Conservation (phyloP, 768 basidiomycete genomes). For the Tulasnella calospora region DNA sequence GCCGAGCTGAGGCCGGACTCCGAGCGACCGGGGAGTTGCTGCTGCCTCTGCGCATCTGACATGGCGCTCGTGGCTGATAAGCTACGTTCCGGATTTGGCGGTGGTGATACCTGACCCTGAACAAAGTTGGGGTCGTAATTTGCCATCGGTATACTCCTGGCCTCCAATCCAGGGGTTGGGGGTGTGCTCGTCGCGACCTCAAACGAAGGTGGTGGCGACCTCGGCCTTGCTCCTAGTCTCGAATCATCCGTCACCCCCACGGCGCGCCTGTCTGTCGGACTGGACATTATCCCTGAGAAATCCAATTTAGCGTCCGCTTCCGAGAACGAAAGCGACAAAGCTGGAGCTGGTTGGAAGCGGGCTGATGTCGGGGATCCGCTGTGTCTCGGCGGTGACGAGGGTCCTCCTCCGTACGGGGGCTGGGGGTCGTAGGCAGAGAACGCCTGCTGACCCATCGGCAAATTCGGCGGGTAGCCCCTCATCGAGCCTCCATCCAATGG, state of each 20-base stretch:
- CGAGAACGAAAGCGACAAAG: neutral
- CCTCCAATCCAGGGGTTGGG: neutral
- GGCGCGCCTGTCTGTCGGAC: neutral
- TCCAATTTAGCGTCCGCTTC: neutral
- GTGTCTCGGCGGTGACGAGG: neutral
- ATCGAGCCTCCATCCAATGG: neutral
- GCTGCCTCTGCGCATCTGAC: constrained; percentile 3
- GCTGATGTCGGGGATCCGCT: neutral
- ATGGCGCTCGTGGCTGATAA: neutral
- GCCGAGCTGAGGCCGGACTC: neutral
- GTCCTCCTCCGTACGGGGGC: neutral
- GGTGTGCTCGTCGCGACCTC: constrained; percentile 12
- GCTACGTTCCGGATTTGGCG: neutral
- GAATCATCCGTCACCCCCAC: neutral
- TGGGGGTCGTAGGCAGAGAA: neutral
- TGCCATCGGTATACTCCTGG: neutral
- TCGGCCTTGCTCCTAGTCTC: neutral
- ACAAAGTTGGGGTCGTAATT: constrained; percentile 2
- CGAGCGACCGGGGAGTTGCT: neutral
- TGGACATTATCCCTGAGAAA: neutral
- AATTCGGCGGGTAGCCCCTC: neutral
- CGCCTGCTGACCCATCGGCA: neutral
- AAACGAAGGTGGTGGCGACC: constrained; percentile 12
- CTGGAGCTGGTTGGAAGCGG: neutral
- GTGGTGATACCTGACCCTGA: too few relatives aligned